Base-by-base conservation (phyloP, 805 yeast species). In the Pichia insulana region DNA sequence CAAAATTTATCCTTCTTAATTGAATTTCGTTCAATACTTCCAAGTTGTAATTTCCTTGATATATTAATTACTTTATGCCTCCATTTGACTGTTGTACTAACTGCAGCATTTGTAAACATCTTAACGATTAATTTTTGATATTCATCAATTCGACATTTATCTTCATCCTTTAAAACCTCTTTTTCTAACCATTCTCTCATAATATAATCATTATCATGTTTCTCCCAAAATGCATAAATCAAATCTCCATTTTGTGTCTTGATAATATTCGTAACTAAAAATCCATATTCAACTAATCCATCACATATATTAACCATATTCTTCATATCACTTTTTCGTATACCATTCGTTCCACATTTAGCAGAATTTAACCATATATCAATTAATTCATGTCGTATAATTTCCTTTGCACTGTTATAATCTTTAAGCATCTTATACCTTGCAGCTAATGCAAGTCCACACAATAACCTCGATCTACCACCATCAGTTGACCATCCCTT, bases 201-300 rank as follows among this genome's bases (percentile, higher is more conserved):
- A 15, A 40, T 36, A 3, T 40, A 35, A 30, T 47, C 50, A 16
- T 22, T 40, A 7, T 59, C 55, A 30, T 50, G 41, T 16, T 33
- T 30, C 28, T 59, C 63, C 63, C 63, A 58, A 35, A 48, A 51
- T 5, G 52, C 41, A 38, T 50, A 59, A 3, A 46, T 47, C n/a
- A 60, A 48, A 4, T 30, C 27, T 0, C 31, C 18, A 34, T 47
- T 43, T 2, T 46, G 33, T 3, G 51, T 37, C 5, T 37, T 44
- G 5, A 46, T 16, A 2, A 55, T 48, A 10, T 42, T 20, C 1
- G 48, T 44, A 28, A 41, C 39, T n/a, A 55, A 30, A 18, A 26
- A 19, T 13, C 44, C 33, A 17, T 41, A 40, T 17, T 46, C 37
- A 31, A 50, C 36, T 33, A 43, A 31, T 9, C 41, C 40, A 30